A percentile compares a stretch with the other conserved stretches of the same genome.
phyloP scores from a whole-genome alignment of 1,284 basidiomycete species.

The Cryptococcus depauperatus region DNA sequence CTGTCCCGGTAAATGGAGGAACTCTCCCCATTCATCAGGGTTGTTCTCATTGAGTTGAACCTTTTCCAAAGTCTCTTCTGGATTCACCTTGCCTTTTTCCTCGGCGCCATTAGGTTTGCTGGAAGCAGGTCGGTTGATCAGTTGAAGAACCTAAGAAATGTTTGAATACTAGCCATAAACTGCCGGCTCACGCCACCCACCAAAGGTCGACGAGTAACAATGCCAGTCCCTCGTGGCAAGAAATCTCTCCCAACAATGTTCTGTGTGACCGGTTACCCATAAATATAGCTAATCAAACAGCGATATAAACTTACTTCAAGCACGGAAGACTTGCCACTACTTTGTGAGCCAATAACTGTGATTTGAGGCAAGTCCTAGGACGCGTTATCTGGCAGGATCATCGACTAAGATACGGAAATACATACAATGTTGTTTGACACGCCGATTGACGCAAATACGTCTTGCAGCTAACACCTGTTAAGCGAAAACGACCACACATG shows the following conservation, averaged over 20 bases:
- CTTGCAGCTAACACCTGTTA: slow-evolving; percentile 45
- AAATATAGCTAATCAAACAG: background rate
- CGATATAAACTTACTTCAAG: slow-evolving; percentile 42
- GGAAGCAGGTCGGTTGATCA: slow-evolving; percentile 68
- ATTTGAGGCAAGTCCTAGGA: slow-evolving; percentile 52
- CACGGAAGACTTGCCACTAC: slow-evolving; percentile 51
- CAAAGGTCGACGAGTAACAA: slow-evolving; percentile 89
- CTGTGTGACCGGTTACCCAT: slow-evolving; percentile 45
- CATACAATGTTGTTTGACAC: slow-evolving; percentile 46
- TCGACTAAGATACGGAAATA: slow-evolving; percentile 1
- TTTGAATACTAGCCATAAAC: background rate
- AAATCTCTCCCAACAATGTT: slow-evolving; percentile 97
- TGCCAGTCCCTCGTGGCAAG: slow-evolving; percentile 92
- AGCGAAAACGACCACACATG: background rate
- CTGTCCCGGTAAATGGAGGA: slow-evolving; percentile 88
- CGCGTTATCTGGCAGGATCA: background rate
- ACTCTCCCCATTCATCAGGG: slow-evolving; percentile 96
- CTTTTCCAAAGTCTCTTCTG: slow-evolving; percentile 31
- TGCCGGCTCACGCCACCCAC: slow-evolving; percentile 45
- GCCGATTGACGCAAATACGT: slow-evolving; percentile 50
- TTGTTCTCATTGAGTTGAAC: slow-evolving; percentile 56
- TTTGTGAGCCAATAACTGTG: slow-evolving; percentile 51
- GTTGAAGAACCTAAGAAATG: slow-evolving; percentile 67
- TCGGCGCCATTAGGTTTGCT: slow-evolving; percentile 37
- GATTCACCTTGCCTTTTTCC: slow-evolving; percentile 47